These are phyloP conservation scores for Stachybotrys echinatus DNA, from an alignment of 2,329 filamentous ascomycete species.

Conservation along the genomic window DNA sequence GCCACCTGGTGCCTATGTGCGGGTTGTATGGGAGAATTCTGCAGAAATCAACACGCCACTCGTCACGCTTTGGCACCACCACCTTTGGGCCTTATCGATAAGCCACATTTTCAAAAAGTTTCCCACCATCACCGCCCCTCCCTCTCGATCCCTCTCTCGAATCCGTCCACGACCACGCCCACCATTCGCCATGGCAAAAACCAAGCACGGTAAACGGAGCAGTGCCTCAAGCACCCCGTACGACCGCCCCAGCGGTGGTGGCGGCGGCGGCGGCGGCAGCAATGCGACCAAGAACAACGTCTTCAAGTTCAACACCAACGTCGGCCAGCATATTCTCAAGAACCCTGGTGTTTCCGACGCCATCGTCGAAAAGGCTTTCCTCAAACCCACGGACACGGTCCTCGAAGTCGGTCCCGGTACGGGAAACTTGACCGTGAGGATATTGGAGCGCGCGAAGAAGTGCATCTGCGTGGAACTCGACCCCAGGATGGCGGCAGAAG, in stretches of 20 bases:
- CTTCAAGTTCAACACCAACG: slow-evolving; percentile 94
- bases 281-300: slow-evolving; percentile 63
- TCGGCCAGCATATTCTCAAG: slow-evolving; percentile 87
- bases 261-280: slow-evolving; percentile 11
- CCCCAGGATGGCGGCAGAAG: slow-evolving; percentile 91
- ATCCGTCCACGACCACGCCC: slow-evolving; percentile 2
- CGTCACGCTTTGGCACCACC: not conserved
- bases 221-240: slow-evolving; percentile 36
- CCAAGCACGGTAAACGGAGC: slow-evolving; percentile 47
- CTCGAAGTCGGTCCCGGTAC: slow-evolving; percentile 90
- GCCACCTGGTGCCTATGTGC: no score
- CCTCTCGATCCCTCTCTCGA: no score
- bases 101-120: slow-evolving; percentile 1
- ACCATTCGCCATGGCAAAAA: slow-evolving; percentile 45
- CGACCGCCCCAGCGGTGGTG: slow-evolving; percentile 27
- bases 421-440: slow-evolving; percentile 83
- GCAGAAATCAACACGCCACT: no score
- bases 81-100: not conserved
- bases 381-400: slow-evolving; percentile 87
- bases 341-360: slow-evolving; percentile 80
- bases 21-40: no score
- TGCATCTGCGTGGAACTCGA: slow-evolving; percentile 85
- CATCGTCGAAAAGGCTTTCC: slow-evolving; percentile 66
- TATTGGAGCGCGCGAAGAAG: slow-evolving; percentile 81
- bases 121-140: not conserved